These are phyloP conservation scores for Eleusine coracana DNA, from an alignment of 176 grass and related monocot species.

Conservation along the genomic window DNA sequence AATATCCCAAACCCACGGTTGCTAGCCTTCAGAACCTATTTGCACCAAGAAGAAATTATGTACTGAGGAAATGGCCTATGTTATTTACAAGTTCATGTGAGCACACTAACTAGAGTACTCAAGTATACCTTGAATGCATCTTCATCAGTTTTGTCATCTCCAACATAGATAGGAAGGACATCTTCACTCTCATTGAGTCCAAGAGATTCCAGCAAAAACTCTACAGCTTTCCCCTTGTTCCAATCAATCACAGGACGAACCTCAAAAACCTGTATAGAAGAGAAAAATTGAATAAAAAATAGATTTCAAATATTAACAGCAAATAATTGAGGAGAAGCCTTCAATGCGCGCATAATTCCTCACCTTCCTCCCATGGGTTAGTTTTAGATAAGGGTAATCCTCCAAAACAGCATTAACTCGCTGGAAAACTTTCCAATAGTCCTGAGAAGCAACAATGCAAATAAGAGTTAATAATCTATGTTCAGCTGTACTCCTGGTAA, in stretches of 20 bases:
- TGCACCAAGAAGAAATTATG: conserved; percentile 7
- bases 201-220: conserved; percentile 94
- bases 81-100: conserved; percentile 7
- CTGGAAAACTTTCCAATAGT: conserved; percentile 66
- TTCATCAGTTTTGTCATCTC: conserved; percentile 95
- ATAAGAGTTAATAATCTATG: background rate
- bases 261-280: conserved; percentile 78
- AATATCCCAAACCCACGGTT: conserved; percentile 84
- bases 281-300: conserved; percentile 3
- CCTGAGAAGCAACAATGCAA: conserved; percentile 44
- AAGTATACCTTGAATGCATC: conserved; percentile 92
- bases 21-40: conserved; percentile 72
- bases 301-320: background rate
- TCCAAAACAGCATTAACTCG: conserved; percentile 69
- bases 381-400: conserved; percentile 72
- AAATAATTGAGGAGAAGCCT: background rate
- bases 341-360: background rate
- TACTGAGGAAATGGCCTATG: background rate
- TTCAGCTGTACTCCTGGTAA: conserved; percentile 9
- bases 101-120: background rate
- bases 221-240: conserved; percentile 98
- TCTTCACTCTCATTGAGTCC: conserved; percentile 59
- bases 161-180: conserved; percentile 90
- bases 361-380: conserved; percentile 96
- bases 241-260: conserved; percentile 92